Evolutionary conservation across 495 filamentous ascomycete genomes (phyloP).

Genomic region (Daldinia bambusicola): DNA sequence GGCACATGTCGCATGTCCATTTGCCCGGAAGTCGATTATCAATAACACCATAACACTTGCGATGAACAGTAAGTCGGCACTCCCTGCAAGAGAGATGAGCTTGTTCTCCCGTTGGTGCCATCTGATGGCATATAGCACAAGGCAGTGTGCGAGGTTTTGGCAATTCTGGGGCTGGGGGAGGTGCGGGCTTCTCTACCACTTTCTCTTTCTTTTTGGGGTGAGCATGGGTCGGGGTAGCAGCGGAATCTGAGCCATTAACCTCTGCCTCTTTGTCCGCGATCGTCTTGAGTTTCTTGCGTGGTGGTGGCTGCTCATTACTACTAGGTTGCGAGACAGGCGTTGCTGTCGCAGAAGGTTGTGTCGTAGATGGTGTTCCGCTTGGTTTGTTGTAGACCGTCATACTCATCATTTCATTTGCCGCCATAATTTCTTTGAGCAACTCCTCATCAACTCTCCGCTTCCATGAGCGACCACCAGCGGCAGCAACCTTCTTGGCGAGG

Average conservation of each 20-base stretch:
- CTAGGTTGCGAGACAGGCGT: slow-evolving; percentile 20
- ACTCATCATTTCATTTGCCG: slow-evolving; percentile 61
- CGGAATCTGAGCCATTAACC: slow-evolving; percentile 41
- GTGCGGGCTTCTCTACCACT: slow-evolving; percentile 57
- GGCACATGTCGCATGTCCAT: slow-evolving; percentile 96
- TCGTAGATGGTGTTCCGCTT: slow-evolving; percentile 57
- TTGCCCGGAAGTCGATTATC: slow-evolving; percentile 76
- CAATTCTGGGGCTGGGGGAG: slow-evolving; percentile 69
- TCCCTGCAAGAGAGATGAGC: slow-evolving; percentile 76
- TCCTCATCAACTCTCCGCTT: slow-evolving; percentile 92
- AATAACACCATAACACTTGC: slow-evolving; percentile 86
- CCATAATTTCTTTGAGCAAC: slow-evolving; percentile 77
- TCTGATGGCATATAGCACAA: slow-evolving; percentile 83
- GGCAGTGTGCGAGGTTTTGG: slow-evolving; percentile 80
- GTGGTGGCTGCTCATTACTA: slow-evolving; percentile 50
- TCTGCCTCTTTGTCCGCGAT: slow-evolving; percentile 50
- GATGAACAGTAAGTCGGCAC: slow-evolving; percentile 93
- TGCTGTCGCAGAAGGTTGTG: slow-evolving; percentile 33
- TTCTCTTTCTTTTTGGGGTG: slow-evolving; percentile 75
- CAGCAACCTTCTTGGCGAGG: slow-evolving; percentile 85
- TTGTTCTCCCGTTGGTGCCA: slow-evolving; percentile 77
- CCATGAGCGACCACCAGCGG: slow-evolving; percentile 84
- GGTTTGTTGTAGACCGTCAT: slow-evolving; percentile 54
- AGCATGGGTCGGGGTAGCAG: slow-evolving; percentile 30
- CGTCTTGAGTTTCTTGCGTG: slow-evolving; percentile 67